These are phyloP conservation scores for Mycena polygramma DNA, from an alignment of 768 basidiomycete genomes.

Conservation along the genomic window DNA sequence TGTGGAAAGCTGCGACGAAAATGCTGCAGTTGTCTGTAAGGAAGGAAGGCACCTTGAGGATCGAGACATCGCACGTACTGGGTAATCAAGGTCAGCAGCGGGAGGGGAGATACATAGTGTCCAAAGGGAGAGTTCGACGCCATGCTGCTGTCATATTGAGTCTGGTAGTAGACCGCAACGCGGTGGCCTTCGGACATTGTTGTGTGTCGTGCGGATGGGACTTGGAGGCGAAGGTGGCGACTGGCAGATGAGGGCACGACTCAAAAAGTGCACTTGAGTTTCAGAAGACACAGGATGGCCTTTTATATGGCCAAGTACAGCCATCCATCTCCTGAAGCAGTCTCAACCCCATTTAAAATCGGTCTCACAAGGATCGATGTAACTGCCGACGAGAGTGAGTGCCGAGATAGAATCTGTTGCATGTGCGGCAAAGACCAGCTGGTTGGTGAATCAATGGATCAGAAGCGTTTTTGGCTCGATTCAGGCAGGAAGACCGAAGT, in stretches of 20 bases:
- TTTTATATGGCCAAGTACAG: conserved; percentile 4
- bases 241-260: no score
- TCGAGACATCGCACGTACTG: conserved; percentile 28
- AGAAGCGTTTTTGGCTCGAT: not conserved
- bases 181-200: conserved; percentile 41
- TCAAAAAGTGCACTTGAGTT: not conserved
- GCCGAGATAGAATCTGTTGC: not conserved
- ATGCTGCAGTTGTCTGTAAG: conserved; percentile 18
- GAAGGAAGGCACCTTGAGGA: not conserved
- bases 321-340: conserved; percentile 7
- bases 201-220: not conserved
- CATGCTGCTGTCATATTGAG: conserved; percentile 38
- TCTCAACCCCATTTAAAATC: conserved; percentile 2
- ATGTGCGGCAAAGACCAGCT: conserved; percentile 24
- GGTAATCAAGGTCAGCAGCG: conserved; percentile 39
- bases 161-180: conserved; percentile 44
- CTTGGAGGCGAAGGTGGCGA: no score
- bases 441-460: conserved; percentile 10
- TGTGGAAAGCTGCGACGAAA: conserved; percentile 45
- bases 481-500: no score
- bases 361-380: not conserved
- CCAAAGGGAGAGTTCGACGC: conserved; percentile 33
- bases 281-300: not conserved
- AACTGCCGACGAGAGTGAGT: no score
- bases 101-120: conserved; percentile 41